Conservation (phyloP, 768 basidiomycete genomes). For the Boletus pseudo-olivaceus region DNA sequence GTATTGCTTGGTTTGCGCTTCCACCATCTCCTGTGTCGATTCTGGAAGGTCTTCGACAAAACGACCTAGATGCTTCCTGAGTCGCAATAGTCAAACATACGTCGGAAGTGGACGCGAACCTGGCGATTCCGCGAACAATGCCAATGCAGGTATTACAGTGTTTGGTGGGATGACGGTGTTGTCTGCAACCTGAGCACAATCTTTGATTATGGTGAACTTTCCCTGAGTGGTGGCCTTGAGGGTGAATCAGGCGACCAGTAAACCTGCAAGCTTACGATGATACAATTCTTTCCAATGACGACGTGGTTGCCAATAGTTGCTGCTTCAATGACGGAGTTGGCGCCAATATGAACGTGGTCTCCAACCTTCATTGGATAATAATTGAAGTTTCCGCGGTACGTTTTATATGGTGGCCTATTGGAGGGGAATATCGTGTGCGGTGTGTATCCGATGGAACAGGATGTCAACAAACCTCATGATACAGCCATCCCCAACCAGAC, state of each 20-base stretch:
- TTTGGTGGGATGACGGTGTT: conserved; percentile 88
- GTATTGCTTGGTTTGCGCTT: conserved; percentile 78
- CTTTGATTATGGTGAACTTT: conserved; percentile 95
- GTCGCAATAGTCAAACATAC: neutral
- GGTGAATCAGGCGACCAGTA: neutral
- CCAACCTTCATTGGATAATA: conserved; percentile 98
- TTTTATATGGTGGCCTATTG: conserved; percentile 79
- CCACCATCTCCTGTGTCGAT: conserved; percentile 89
- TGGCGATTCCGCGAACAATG: conserved; percentile 85
- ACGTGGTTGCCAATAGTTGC: conserved; percentile 93
- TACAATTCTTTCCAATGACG: conserved; percentile 92
- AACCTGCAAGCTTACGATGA: conserved; percentile 62
- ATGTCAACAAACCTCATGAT: conserved; percentile 70
- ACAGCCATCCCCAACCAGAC: conserved; percentile 83
- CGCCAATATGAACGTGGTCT: conserved; percentile 92
- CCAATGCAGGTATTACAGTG: conserved; percentile 86
- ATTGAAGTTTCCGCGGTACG: conserved; percentile 87
- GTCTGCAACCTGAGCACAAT: conserved; percentile 87
- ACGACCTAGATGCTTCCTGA: conserved; percentile 49
- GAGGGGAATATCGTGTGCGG: neutral
- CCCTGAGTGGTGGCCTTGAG: conserved; percentile 50
- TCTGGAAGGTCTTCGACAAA: conserved; percentile 86
- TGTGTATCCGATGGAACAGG: neutral
- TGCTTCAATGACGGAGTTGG: conserved; percentile 87
- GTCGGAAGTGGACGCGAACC: conserved; percentile 43